Evolutionary conservation across 805 yeast species (phyloP), one percentile per base, ranked within the genome.

Genomic region (Henningerozyma blattae): DNA sequence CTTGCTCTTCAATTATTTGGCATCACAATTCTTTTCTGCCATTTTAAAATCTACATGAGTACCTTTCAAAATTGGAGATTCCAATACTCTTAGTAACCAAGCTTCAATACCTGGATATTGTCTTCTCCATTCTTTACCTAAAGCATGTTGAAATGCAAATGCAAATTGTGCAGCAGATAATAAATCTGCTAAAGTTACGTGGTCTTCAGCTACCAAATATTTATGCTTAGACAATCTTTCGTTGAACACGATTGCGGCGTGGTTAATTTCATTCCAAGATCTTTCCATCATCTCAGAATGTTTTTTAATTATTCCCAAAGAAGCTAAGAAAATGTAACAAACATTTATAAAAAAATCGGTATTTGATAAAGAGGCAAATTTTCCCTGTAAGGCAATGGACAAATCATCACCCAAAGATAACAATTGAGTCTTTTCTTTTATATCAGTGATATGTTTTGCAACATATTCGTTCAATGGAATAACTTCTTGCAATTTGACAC

Each of bases 401-500:
- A 20, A 20, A 30, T 42, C 41, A 15, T 30, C 30, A 7, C 38
- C 37, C 2, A 39, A 31, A 50, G 95, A 95, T 44, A 73, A 62
- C 44, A 78, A 66, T 42, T 59, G 59, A 36, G 60, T 50, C 36
- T 50, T 46, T 20, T 47, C 45, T 55, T 62, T 41, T 38, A 54
- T 52, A 22, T 56, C 59, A 22, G 49, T 48, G 28, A 58, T 47
- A 12, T 61, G 50, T 34, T 52, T 46, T 33, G 59, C 56, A 45
- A 52, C 7, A 20, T 20, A 20, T 7, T 7, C 10, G 10, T 20
- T 20, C 9, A 20, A 10, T 20, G 93, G 87, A 48, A 74, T 64
- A 36, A 63, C 65, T 70, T 81, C 89, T 45, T 70, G 66, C 55
- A 81, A 65, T 58, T 78, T 77, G 68, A 64, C 73, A 42, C 87